Evolutionary conservation across 257 asterid genomes (phyloP), one percentile per base, ranked within the genome.

Genomic region (Fraxinus excelsior): DNA sequence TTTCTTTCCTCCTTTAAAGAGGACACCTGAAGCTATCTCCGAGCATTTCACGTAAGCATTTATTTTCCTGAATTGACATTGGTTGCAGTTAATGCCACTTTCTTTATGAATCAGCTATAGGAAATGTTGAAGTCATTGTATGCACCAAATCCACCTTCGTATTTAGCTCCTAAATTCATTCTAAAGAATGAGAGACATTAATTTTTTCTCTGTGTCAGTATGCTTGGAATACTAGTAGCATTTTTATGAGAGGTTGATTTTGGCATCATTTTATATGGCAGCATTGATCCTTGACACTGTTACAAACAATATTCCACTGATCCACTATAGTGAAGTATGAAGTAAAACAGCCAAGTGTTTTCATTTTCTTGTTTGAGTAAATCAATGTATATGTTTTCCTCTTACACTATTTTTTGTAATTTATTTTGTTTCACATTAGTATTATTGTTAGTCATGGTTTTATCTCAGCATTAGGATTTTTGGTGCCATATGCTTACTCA

Each of bases 1-100:
- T 37, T 90, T 93, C 82, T 96, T 93, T 82, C 99, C 99, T 26
- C 76, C 98, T 53, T 73, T 96, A 44, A 96, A 90, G 87, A 83
- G 96, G 73, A 88, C 98, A 6, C 97, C 96, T 76, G 99, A 93
- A 88, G 97, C 92, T 74, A 64, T 96, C 23, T 88, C 97, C 40
- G 99, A 93, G 83, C 99, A 96, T 85, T 96, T 96, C 82, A 93
- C 89, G 99, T 95, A 86, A 90, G 98, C 70, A 11, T 42, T 72
- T 44, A 2, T 34, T 62, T 62, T 12, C 68, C n/a, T 62, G 68
- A 21, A 58, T 58, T 58, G 28, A 58, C 66, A 21, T 2, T 10
- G 29, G 26, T 58, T 58, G 29, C 66, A 58, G 66, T 58, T 58
- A 53, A 19, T 58, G 66, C 1, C 2, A 58, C 66, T 56, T 56